Base-by-base conservation (phyloP, 2,329 filamentous ascomycete genomes). In the Venturia oleaginea region DNA sequence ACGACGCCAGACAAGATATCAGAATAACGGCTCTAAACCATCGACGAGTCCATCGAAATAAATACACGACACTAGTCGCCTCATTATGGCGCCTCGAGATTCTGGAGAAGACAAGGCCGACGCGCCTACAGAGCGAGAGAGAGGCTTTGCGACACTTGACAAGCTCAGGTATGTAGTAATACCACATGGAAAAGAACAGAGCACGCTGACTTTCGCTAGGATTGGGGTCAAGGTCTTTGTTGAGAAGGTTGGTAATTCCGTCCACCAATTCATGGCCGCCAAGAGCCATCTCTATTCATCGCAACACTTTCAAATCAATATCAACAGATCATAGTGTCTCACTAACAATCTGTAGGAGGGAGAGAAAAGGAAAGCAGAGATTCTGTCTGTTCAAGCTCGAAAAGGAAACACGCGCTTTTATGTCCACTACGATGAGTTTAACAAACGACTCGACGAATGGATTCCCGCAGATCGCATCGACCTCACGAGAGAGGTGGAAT, bases 361-460 rank as follows among this genome's bases (percentile, higher is more conserved):
- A 66, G 87, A 92, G 72, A 84, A 89, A 67, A 88, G 94, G 70
- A 92, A 94, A 78, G 94, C 94, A 70, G 94, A 99, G 76, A 96
- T 99, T 67, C 80, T 99, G n/a, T 94, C 91, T 66, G 95, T 97
- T 70, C 88, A 90, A 72, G 90, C 92, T 66, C 89, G 90, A 27
- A 95, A 95, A 76, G 93, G 91, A 71, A 88, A 89, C 19, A 88
- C 91, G 46, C 89, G 90, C 64, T 97, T 93, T 73, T 97, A 97
- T 76, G 95, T 96, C 71, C 96, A 97, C 76, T 97, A 97, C 75
- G 91, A 96, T 73, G 95, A 96, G 72, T 97, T 97, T 84, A 97
- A 97, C 78, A 97, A 97, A 71, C 85, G 86, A 80, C 79, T 87
- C 38, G 84, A 87, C 70, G 80, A 99, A 80, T 99, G 94, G 94